Percentiles rank a stretch among this genome's conserved stretches.
phyloP scores from a whole-genome alignment of 1,284 basidiomycete species.

The Erythrobasidium hasegawianum region DNA sequence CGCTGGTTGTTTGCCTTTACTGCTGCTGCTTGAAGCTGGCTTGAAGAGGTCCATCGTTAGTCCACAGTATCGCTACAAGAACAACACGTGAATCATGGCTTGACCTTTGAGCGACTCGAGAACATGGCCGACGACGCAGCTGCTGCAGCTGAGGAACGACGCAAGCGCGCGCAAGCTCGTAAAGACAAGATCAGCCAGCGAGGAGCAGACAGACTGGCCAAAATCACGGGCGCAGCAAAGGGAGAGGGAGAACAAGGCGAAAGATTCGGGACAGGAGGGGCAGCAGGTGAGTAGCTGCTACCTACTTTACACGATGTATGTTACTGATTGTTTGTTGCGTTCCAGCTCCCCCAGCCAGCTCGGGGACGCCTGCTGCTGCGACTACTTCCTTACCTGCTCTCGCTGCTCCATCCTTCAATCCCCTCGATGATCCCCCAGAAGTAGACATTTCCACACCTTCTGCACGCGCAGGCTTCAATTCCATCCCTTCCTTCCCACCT shows the following conservation, averaged over 20 bases:
- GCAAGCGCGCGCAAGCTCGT: conserved; percentile 37
- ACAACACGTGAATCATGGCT: conserved; percentile 2
- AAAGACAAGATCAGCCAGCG: conserved; percentile 44
- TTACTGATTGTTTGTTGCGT: no score
- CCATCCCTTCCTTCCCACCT: conserved; percentile 13
- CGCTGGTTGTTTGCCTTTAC: conserved; percentile 25
- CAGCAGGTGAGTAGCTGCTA: conserved; percentile 6
- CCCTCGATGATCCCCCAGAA: conserved; percentile 43
- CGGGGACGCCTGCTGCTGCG: no score
- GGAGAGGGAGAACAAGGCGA: conserved; percentile 36
- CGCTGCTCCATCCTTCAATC: conserved; percentile 36
- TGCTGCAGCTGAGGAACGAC: conserved; percentile 35
- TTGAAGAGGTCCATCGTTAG: conserved; percentile 13
- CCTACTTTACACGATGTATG: no score
- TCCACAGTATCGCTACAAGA: no score
- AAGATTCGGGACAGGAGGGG: conserved; percentile 14
- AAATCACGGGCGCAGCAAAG: conserved; percentile 44
- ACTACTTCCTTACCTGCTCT: conserved; percentile 16
- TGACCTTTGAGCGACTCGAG: conserved; percentile 1
- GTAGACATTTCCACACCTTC: conserved; percentile 39
- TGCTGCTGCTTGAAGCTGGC: no score
- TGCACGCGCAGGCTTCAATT: conserved; percentile 17
- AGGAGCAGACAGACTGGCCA: conserved; percentile 44
- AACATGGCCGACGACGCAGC: conserved; percentile 36
- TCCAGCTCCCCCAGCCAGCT: conserved; percentile 24